These are phyloP conservation scores for Juglanconis oblonga DNA, from an alignment of 2,329 filamentous ascomycete species.

Conservation along the genomic window DNA sequence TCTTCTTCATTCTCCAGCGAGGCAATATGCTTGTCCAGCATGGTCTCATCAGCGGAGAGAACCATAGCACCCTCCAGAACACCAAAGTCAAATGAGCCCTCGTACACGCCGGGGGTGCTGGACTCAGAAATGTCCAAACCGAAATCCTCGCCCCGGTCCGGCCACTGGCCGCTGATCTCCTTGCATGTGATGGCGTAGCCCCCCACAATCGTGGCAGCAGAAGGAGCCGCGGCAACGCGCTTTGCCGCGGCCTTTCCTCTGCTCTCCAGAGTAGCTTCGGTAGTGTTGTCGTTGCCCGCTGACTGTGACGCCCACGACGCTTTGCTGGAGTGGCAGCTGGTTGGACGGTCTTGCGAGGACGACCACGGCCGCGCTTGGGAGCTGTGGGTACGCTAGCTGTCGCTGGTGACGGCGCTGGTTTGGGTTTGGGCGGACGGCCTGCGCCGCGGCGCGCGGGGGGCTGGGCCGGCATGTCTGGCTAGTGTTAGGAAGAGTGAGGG, in stretches of 20 bases:
- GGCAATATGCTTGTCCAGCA: slow-evolving; percentile 24
- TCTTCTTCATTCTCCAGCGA: slow-evolving; percentile 1
- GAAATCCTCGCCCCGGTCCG: slow-evolving; percentile 23
- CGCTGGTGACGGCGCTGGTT: too few species aligned
- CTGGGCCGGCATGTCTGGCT: too few species aligned
- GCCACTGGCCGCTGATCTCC: slow-evolving; percentile 25
- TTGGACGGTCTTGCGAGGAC: not conserved
- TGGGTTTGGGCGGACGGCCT: too few species aligned
- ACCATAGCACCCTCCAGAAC: slow-evolving; percentile 29
- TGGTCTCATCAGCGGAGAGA: slow-evolving; percentile 23
- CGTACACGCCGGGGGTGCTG: slow-evolving; percentile 24
- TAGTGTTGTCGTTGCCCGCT: too few species aligned
- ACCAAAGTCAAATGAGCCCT: slow-evolving; percentile 29
- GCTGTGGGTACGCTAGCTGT: not conserved
- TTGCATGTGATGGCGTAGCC: slow-evolving; percentile 26
- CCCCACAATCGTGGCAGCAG: slow-evolving; percentile 19
- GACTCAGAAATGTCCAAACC: slow-evolving; percentile 25
- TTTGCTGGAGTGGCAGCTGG: not conserved
- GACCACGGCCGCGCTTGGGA: not conserved
- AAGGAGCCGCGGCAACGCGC: not conserved
- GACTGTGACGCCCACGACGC: not conserved
- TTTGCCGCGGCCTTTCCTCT: not conserved
- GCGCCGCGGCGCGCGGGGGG: too few species aligned
- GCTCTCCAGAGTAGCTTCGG: not conserved
- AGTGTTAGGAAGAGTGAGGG: too few species aligned